phyloP scores from a whole-genome alignment of 163 green algal species.

The Volvox carteri region DNA sequence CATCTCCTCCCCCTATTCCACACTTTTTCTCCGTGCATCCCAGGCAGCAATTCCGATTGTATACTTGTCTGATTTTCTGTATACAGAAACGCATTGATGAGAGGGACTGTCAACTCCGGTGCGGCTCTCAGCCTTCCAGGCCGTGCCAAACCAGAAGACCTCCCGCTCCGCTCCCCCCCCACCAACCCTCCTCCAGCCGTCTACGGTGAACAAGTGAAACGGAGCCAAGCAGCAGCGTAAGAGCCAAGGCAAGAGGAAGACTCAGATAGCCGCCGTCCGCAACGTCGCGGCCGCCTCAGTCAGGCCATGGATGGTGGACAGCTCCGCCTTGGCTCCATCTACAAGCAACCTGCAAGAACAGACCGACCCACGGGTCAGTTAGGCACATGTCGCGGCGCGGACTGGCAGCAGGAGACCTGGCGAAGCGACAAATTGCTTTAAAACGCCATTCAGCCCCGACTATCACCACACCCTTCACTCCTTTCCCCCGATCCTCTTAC shows the following conservation, averaged over 20 bases:
- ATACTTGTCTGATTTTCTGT: too few species aligned
- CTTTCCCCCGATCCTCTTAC: background rate
- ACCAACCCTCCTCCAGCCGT: background rate
- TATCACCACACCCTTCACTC: too few species aligned
- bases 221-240: background rate
- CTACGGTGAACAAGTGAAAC: background rate
- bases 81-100: too few species aligned
- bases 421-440: background rate
- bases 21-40: too few species aligned
- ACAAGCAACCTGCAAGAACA: background rate
- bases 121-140: too few species aligned
- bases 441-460: background rate
- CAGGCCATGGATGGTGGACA: conserved; percentile 11
- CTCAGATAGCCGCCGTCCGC: background rate
- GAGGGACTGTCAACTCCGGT: too few species aligned
- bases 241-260: background rate
- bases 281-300: background rate
- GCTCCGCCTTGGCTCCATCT: background rate
- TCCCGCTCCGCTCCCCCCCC: background rate
- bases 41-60: too few species aligned
- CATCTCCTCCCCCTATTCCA: too few species aligned
- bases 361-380: too few species aligned
- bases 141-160: too few species aligned
- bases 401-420: too few species aligned
- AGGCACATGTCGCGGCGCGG: too few species aligned